Percentiles rank a stretch among this genome's conserved stretches.
Evolutionary conservation across 306 rosid species (phyloP).

Genomic region (Ammopiptanthus mongolicus): DNA sequence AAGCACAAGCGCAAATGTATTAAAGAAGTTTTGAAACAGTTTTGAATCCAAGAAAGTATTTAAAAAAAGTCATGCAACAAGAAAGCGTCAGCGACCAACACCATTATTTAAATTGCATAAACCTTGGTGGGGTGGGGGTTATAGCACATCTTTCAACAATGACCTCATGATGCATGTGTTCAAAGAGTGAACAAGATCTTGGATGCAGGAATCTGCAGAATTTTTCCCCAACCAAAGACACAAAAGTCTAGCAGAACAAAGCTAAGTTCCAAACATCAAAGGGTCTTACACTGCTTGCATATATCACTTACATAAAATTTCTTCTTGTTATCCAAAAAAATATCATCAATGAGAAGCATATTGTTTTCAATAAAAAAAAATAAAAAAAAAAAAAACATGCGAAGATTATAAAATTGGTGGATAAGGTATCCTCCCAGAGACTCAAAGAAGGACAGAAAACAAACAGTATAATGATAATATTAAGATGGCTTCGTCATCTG

Average conservation of each 20-base stretch:
- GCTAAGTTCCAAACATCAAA: conserved; percentile 5
- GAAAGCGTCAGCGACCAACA: conserved; percentile 2
- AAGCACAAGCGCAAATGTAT: neutral
- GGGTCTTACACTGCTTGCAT: neutral
- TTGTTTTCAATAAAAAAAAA: neutral
- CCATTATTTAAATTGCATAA: neutral
- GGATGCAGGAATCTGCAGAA: neutral
- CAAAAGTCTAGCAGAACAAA: neutral
- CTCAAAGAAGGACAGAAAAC: neutral
- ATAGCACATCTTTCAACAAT: neutral
- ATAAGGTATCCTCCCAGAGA: neutral
- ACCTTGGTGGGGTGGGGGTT: neutral
- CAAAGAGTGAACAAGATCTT: neutral
- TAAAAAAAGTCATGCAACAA: neutral
- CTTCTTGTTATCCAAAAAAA: neutral
- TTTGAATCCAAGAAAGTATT: neutral
- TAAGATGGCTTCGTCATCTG: neutral
- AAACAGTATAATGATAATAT: neutral
- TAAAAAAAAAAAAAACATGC: neutral
- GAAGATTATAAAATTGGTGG: neutral
- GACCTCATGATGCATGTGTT: neutral
- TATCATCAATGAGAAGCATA: neutral
- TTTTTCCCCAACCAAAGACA: neutral
- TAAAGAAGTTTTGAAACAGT: neutral
- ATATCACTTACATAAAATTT: neutral